Percentiles rank a stretch among this genome's conserved stretches.
Conservation (phyloP, 2,329 filamentous ascomycete species). For the Rhinocladiella mackenziei region DNA sequence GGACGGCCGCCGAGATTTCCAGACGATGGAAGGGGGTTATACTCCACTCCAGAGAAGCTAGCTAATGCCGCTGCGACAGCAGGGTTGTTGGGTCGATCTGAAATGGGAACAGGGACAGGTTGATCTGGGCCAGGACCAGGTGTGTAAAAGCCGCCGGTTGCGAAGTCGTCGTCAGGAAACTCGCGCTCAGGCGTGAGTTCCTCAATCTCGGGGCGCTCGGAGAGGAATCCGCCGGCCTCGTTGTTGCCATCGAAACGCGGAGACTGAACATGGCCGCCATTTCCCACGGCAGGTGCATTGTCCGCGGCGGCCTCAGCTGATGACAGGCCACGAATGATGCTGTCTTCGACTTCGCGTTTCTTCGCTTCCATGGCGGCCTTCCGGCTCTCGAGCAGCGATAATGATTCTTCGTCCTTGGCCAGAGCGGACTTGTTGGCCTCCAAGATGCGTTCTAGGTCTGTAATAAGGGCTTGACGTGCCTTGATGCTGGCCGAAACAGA, state of each 20-base stretch:
- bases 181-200: constrained; percentile 28
- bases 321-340: constrained; percentile 79
- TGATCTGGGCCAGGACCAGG: not conserved
- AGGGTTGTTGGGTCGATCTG: constrained; percentile 20
- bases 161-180: constrained; percentile 4
- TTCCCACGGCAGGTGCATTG: constrained; percentile 35
- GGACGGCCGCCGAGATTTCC: constrained; percentile 2
- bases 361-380: constrained; percentile 71
- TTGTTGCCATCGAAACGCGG: constrained; percentile 4
- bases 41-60: constrained; percentile 18
- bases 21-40: constrained; percentile 7
- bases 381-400: constrained; percentile 61
- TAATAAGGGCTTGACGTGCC: constrained; percentile 71
- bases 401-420: constrained; percentile 63
- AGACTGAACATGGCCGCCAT: not conserved
- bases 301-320: constrained; percentile 53
- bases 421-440: constrained; percentile 68
- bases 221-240: constrained; percentile 9
- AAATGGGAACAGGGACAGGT: not conserved
- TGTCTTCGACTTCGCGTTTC: constrained; percentile 84
- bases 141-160: not conserved
- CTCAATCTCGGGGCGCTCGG: constrained; percentile 27
- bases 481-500: constrained; percentile 87
- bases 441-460: constrained; percentile 76
- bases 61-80: constrained; percentile 26